Conservation (phyloP, 2,329 filamentous ascomycete genomes). For the Alternaria alternata region DNA sequence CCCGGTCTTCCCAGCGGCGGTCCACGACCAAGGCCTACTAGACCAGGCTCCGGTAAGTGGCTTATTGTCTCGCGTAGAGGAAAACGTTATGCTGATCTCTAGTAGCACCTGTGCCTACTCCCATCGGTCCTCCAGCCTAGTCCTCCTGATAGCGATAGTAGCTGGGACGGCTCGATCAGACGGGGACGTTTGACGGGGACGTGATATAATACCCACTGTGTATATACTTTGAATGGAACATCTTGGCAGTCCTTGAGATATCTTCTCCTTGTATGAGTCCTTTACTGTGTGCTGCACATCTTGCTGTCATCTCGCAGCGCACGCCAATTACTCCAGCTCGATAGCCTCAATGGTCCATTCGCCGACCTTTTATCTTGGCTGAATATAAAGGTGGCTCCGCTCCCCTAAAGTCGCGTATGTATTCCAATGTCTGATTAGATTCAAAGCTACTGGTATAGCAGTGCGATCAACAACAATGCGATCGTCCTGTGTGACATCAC, state of each 20-base stretch:
- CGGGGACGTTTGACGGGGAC: neutral
- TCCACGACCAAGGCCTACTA: conserved; percentile 2
- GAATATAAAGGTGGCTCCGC: too few species aligned
- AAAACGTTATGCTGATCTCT: neutral
- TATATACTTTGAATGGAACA: neutral
- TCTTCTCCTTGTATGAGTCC: neutral
- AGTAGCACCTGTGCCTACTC: conserved; percentile 1
- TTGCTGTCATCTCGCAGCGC: too few species aligned
- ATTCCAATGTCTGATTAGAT: neutral
- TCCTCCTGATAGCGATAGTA: neutral
- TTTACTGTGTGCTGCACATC: neutral
- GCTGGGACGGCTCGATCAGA: neutral
- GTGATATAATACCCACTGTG: neutral
- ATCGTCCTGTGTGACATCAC: too few species aligned
- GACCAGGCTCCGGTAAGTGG: conserved; percentile 1
- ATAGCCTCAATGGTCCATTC: neutral
- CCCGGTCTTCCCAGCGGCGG: conserved; percentile 8
- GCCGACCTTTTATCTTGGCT: neutral
- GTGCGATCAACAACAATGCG: too few species aligned
- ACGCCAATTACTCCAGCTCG: neutral
- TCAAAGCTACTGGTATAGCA: too few species aligned
- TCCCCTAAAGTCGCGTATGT: neutral
- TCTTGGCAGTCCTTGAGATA: neutral
- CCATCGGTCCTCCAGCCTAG: neutral
- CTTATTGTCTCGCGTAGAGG: neutral